Percentiles rank a stretch among this genome's conserved stretches.
These are phyloP conservation scores for Penicillium maclennaniae DNA, from an alignment of 495 filamentous ascomycete species.

Conservation along the genomic window DNA sequence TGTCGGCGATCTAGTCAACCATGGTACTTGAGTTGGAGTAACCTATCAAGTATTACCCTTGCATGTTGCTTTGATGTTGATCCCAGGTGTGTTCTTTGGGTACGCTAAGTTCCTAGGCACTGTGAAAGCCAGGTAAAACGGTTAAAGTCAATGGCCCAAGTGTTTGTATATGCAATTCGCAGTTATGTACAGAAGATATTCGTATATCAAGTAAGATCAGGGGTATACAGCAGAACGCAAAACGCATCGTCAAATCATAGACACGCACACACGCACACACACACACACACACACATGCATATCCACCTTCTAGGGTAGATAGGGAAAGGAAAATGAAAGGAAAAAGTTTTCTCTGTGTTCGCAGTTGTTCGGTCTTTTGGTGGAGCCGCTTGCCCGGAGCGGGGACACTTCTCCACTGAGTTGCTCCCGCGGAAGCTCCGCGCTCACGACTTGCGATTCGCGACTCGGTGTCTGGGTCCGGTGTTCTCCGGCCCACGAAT, in stretches of 20 bases:
- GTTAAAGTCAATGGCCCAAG: neutral
- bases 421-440: conserved; percentile 1
- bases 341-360: conserved; percentile 1
- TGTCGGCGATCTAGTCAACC: neutral
- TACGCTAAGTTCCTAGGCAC: neutral
- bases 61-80: neutral
- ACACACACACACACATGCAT: neutral
- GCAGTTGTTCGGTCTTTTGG: neutral
- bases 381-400: conserved; percentile 9
- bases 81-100: neutral
- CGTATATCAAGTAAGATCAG: conserved; percentile 1
- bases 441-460: conserved; percentile 5
- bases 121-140: neutral
- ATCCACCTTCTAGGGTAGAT: neutral
- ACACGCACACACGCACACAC: too few species aligned
- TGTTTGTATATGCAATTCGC: neutral
- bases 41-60: neutral
- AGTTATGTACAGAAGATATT: conserved; percentile 1
- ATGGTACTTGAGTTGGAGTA: neutral
- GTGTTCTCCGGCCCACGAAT: conserved; percentile 11
- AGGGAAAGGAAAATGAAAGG: neutral
- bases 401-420: conserved; percentile 4
- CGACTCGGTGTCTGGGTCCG: conserved; percentile 4
- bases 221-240: conserved; percentile 14
- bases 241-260: conserved; percentile 14